phyloP scores from a whole-genome alignment of 257 asterid genomes.

The Salvia hispanica region DNA sequence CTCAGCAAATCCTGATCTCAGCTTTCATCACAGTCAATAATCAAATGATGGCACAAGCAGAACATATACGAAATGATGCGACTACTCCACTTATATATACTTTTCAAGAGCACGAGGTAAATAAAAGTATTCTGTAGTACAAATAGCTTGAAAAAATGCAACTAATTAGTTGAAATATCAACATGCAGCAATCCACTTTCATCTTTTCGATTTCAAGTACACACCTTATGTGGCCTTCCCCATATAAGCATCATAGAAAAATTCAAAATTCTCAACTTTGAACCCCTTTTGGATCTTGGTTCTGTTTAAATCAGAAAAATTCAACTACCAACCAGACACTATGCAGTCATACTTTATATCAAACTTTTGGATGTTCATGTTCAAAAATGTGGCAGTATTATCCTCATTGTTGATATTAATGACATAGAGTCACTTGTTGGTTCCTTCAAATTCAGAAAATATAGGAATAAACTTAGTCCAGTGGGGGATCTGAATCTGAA shows the following conservation, averaged over 20 bases:
- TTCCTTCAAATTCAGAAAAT: slow-evolving; percentile 6
- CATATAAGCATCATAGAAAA: slow-evolving; percentile 19
- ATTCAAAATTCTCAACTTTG: slow-evolving; percentile 20
- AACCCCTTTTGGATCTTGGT: slow-evolving; percentile 20
- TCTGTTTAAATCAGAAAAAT: slow-evolving; percentile 11
- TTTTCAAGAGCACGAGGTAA: slow-evolving; percentile 33
- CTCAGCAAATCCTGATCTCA: slow-evolving; percentile 28
- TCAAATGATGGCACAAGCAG: slow-evolving; percentile 37
- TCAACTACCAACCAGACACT: slow-evolving; percentile 16
- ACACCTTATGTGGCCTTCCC: slow-evolving; percentile 4
- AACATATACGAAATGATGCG: slow-evolving; percentile 32
- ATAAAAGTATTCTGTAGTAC: slow-evolving; percentile 20
- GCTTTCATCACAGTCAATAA: slow-evolving; percentile 41
- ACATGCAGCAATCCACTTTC: slow-evolving; percentile 24
- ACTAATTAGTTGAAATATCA: slow-evolving; percentile 25
- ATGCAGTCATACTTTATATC: slow-evolving; percentile 9
- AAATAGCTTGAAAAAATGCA: slow-evolving; percentile 24
- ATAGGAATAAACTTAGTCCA: neutral
- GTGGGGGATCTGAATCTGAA: neutral
- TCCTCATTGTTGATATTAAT: neutral
- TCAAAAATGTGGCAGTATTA: neutral
- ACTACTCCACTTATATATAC: slow-evolving; percentile 34
- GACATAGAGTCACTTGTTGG: too few relatives aligned
- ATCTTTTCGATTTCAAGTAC: slow-evolving; percentile 21
- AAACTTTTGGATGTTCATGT: neutral